phyloP scores from a whole-genome alignment of 2,329 filamentous ascomycete genomes.

The Chaetomiaceae sp. region DNA sequence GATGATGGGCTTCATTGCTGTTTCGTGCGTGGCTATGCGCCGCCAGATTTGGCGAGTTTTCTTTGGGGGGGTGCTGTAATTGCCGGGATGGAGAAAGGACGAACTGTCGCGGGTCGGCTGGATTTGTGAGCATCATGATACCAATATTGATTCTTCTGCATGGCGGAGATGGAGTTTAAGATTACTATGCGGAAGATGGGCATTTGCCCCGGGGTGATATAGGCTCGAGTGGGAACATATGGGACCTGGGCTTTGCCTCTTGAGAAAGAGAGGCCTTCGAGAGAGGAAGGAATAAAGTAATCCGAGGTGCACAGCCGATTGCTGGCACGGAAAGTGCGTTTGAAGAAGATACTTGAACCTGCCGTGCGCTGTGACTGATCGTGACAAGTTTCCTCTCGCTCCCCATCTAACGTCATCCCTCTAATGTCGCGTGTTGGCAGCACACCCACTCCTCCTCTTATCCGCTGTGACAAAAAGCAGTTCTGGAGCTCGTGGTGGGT shows the following conservation, averaged over 20 bases:
- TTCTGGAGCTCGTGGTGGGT: neutral
- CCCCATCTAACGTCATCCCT: slow-evolving; percentile 6
- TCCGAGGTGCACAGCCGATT: neutral
- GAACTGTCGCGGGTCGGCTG: neutral
- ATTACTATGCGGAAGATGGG: neutral
- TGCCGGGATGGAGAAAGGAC: neutral
- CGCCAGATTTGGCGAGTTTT: neutral
- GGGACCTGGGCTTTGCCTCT: too few species aligned
- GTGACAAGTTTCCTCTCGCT: neutral
- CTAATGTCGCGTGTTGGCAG: neutral
- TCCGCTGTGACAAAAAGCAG: neutral
- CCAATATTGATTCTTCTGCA: slow-evolving; percentile 12
- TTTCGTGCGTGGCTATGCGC: neutral
- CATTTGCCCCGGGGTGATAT: neutral
- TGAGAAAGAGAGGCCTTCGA: neutral
- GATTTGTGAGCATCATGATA: slow-evolving; percentile 19
- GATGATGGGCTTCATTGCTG: neutral
- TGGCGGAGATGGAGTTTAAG: neutral
- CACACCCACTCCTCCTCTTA: neutral
- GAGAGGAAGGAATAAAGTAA: neutral
- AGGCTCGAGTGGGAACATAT: neutral
- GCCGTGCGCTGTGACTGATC: neutral
- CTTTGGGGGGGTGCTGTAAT: neutral
- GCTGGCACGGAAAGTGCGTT: neutral
- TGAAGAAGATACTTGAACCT: neutral